These are phyloP conservation scores for Pneumocystis canis DNA, from an alignment of 1,139 yeast genomes.

Conservation along the genomic window DNA sequence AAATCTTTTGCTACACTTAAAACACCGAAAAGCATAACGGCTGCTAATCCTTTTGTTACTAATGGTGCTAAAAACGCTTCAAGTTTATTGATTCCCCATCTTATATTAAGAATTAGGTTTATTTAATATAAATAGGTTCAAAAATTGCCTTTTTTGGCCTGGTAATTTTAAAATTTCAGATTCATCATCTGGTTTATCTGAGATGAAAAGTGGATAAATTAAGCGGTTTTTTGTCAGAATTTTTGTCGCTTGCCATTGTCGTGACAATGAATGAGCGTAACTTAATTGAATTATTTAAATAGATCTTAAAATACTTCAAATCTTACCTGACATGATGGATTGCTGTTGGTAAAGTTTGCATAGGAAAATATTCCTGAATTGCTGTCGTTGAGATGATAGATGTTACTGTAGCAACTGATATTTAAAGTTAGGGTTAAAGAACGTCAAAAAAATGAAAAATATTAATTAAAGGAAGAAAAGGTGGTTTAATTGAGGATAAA, in stretches of 20 bases:
- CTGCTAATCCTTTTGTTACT: conserved; percentile 64
- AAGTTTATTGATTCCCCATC: conserved; percentile 64
- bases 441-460: not conserved
- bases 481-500: not conserved
- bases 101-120: not conserved
- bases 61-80: conserved; percentile 55
- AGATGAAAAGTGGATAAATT: conserved; percentile 78
- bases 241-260: conserved; percentile 84
- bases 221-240: conserved; percentile 56
- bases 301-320: not conserved
- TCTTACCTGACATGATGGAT: not conserved
- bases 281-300: conserved; percentile 29
- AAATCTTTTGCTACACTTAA: conserved; percentile 69
- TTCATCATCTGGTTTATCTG: conserved; percentile 74
- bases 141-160: conserved; percentile 47
- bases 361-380: not conserved
- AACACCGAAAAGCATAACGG: conserved; percentile 88
- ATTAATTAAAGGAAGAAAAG: too few relatives aligned
- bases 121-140: conserved; percentile 1
- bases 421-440: too few relatives aligned
- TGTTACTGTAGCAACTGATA: not conserved
- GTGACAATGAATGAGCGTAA: conserved; percentile 72
- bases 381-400: not conserved
- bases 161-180: conserved; percentile 63
- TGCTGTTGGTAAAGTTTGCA: not conserved